Conservation (phyloP, 768 basidiomycete genomes). For the Polyporus arcularius region DNA sequence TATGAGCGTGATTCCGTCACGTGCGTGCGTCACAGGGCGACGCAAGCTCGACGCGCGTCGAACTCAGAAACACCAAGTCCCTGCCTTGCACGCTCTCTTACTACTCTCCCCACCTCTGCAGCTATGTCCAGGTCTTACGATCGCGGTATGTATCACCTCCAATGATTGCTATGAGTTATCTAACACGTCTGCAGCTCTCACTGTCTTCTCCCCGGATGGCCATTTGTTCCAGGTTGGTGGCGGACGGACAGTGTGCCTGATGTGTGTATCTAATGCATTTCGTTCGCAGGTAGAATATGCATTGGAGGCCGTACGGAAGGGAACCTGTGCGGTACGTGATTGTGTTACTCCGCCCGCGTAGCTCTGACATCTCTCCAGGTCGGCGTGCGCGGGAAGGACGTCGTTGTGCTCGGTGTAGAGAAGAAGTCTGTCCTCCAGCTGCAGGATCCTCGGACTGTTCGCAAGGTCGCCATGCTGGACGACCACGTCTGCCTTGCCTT, state of each 20-base stretch:
- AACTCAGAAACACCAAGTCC: conserved; percentile 3
- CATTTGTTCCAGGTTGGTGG: conserved; percentile 88
- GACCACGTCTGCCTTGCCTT: conserved; percentile 98
- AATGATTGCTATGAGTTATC: conserved; percentile 1
- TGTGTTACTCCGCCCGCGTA: background rate
- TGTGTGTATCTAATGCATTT: conserved; percentile 14
- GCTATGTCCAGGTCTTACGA: conserved; percentile 94
- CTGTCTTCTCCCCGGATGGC: conserved; percentile 98
- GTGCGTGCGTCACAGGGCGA: conserved; percentile 21
- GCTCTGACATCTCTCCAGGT: conserved; percentile 55
- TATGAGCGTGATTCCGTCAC: conserved; percentile 16
- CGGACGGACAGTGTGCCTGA: background rate
- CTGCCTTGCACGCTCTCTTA: conserved; percentile 1
- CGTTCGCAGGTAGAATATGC: conserved; percentile 92
- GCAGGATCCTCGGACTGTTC: conserved; percentile 95
- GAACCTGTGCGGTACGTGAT: conserved; percentile 86
- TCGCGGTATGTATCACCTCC: conserved; percentile 65
- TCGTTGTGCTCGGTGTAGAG: conserved; percentile 96
- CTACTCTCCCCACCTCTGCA: conserved; percentile 14
- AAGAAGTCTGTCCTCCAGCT: conserved; percentile 98
- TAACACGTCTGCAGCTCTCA: conserved; percentile 63
- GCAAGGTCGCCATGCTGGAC: conserved; percentile 98
- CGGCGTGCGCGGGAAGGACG: conserved; percentile 91
- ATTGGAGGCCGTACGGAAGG: conserved; percentile 94
- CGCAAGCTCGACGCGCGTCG: conserved; percentile 36